phyloP scores from a whole-genome alignment of 1,284 basidiomycete genomes.

The Phaffia rhodozyma region DNA sequence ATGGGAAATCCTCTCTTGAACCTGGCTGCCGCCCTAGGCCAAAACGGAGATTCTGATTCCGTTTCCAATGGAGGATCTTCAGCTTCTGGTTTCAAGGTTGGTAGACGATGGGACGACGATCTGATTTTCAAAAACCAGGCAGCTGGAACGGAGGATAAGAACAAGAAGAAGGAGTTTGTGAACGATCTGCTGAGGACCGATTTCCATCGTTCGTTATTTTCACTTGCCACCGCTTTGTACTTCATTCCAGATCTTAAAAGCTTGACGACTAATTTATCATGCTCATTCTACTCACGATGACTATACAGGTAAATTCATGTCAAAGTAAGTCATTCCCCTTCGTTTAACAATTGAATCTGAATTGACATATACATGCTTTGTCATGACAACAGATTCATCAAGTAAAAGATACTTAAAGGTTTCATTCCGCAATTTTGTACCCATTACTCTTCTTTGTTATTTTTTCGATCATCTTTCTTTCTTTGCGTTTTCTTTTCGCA shows the following conservation, averaged over 20 bases:
- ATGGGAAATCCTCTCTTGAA: slow-evolving; percentile 75
- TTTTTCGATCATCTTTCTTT: too few relatives aligned
- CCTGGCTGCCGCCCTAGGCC: slow-evolving; percentile 73
- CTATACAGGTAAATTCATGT: neutral
- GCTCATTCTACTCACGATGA: neutral
- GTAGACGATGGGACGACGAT: slow-evolving; percentile 90
- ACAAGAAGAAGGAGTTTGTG: slow-evolving; percentile 67
- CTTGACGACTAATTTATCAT: neutral
- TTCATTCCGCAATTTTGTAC: too few relatives aligned
- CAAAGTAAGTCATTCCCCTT: neutral
- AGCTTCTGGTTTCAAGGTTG: slow-evolving; percentile 57
- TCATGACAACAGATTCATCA: too few relatives aligned
- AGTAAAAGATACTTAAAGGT: too few relatives aligned
- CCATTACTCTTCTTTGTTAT: too few relatives aligned
- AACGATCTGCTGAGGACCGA: slow-evolving; percentile 85
- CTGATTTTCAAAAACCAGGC: slow-evolving; percentile 97
- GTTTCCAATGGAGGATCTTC: slow-evolving; percentile 47
- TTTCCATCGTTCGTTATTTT: slow-evolving; percentile 50
- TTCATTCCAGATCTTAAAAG: neutral
- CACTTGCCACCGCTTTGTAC: neutral
- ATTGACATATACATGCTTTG: too few relatives aligned
- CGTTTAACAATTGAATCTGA: too few relatives aligned
- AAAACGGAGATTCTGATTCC: slow-evolving; percentile 24
- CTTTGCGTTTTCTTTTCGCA: too few relatives aligned
- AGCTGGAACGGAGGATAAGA: slow-evolving; percentile 50